Percentiles rank a stretch among this genome's conserved stretches.
Evolutionary conservation across 164 flowering plant species (phyloP).

Genomic region (Akebia trifoliata): DNA sequence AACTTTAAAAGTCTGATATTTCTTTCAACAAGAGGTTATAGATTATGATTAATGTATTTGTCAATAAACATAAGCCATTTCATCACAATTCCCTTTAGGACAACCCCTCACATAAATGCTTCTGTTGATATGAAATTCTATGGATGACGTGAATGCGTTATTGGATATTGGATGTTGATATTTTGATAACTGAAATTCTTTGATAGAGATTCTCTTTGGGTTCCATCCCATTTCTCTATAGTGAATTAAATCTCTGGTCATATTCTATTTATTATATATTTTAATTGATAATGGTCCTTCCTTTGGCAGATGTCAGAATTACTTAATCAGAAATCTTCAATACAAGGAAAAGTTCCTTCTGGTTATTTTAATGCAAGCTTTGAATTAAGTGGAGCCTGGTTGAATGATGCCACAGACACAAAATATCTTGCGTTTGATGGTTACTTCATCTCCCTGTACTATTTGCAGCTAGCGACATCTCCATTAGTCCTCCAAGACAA

Average conservation of each 20-base stretch:
- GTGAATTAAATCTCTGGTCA: background rate
- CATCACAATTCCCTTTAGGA: too few relatives aligned
- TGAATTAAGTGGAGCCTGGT: constrained; percentile 74
- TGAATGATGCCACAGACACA: constrained; percentile 67
- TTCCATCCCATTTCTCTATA: too few relatives aligned
- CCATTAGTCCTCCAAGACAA: constrained; percentile 59
- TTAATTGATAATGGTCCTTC: constrained; percentile 1
- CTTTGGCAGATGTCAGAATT: constrained; percentile 81
- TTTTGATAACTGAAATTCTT: too few relatives aligned
- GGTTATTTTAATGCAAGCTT: constrained; percentile 80
- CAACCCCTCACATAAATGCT: too few relatives aligned
- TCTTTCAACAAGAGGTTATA: too few relatives aligned
- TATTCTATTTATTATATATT: constrained; percentile 1
- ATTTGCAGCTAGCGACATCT: constrained; percentile 69
- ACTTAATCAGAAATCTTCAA: constrained; percentile 72
- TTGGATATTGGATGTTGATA: too few relatives aligned
- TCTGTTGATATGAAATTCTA: too few relatives aligned
- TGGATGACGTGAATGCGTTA: too few relatives aligned
- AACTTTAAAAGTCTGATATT: too few relatives aligned
- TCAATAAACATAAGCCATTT: too few relatives aligned
- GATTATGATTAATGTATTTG: too few relatives aligned
- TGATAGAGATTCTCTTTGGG: too few relatives aligned
- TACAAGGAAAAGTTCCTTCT: constrained; percentile 89
- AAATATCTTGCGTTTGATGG: constrained; percentile 86
- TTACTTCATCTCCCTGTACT: constrained; percentile 72